Evolutionary conservation across 176 grass and related monocot genomes (phyloP), one percentile per base, ranked within the genome.

Genomic region (Zoysia japonica): DNA sequence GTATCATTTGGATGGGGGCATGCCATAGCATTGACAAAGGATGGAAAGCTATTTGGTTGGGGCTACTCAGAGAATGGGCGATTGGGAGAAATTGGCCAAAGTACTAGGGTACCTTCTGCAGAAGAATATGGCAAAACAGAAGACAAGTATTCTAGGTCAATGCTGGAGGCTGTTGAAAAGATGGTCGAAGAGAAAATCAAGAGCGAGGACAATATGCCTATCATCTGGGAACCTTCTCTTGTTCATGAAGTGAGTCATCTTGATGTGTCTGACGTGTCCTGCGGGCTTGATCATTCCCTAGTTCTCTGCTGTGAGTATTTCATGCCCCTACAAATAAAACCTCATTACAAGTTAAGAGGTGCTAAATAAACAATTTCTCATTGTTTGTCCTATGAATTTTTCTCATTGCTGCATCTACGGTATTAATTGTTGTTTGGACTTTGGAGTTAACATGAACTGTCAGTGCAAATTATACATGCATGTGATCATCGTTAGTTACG

Each of bases 1-100:
- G 95, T 94, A 72, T 94, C 83, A 71, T 92, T 94, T 87, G 92
- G 92, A 78, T 94, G 91, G 95, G 95, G 95, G 6, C 92, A 94
- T 85, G 85, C 91, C 71, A 83, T 94, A 77, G 95, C 89, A 65
- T 75, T 92, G 78, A 92, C 89, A 45, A 84, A 87, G 65, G 83
- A 94, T 65, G 92, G 95, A 55, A 85, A 84, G 13, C 56, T 97
- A 65, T 90, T 97, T 84, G 92, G 95, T 82, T 94, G 92, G 95
- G 92, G 95, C 14, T 97, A 92, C 76, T 85, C 92, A 40, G 92
- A 90, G 50, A 89, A 86, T 80, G 95, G 95, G 82, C 91, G 92
- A 68, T 89, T 97, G 76, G 95, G 95, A 78, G 56, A 94, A 85
- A 94, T 92, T 59, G 89, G 77, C 13, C 82, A 84, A 61, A 87